phyloP scores from a whole-genome alignment of 305 asterid species.

The Rubia occidens region DNA sequence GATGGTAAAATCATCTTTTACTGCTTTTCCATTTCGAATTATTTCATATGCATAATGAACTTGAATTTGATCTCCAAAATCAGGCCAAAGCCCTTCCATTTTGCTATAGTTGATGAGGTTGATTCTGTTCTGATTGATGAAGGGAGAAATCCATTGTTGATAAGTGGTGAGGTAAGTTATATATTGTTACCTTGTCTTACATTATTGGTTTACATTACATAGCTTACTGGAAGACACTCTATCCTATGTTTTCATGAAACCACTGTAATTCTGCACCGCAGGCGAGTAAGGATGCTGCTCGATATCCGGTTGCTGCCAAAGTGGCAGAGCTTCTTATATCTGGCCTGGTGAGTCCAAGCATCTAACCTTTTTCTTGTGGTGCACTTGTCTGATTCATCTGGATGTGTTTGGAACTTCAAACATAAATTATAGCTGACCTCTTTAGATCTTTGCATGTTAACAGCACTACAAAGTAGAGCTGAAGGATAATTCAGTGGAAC shows the following conservation, averaged over 20 bases:
- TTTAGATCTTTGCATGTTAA: conserved; percentile 22
- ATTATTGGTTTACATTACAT: background rate
- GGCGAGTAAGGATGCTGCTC: conserved; percentile 84
- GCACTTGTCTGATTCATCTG: conserved; percentile 3
- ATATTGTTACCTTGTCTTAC: conserved; percentile 1
- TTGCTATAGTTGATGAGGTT: conserved; percentile 96
- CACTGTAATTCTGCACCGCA: conserved; percentile 25
- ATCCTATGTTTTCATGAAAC: conserved; percentile 14
- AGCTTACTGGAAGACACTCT: background rate
- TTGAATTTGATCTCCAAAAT: conserved; percentile 21
- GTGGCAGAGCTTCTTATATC: conserved; percentile 78
- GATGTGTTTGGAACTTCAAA: background rate
- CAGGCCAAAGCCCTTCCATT: conserved; percentile 99
- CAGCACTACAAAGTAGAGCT: conserved; percentile 93
- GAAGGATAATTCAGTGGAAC: conserved; percentile 90
- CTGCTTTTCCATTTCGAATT: conserved; percentile 14
- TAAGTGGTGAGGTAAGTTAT: conserved; percentile 82
- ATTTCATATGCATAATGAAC: conserved; percentile 1
- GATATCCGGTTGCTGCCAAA: conserved; percentile 97
- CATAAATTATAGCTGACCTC: background rate
- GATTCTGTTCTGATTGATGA: conserved; percentile 98
- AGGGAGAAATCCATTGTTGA: conserved; percentile 93
- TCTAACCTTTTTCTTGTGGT: conserved; percentile 6
- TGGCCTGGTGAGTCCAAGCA: conserved; percentile 51
- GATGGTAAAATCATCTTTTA: conserved; percentile 50